phyloP scores from a whole-genome alignment of 1,284 basidiomycete species.

The Pseudozyma flocculosa region DNA sequence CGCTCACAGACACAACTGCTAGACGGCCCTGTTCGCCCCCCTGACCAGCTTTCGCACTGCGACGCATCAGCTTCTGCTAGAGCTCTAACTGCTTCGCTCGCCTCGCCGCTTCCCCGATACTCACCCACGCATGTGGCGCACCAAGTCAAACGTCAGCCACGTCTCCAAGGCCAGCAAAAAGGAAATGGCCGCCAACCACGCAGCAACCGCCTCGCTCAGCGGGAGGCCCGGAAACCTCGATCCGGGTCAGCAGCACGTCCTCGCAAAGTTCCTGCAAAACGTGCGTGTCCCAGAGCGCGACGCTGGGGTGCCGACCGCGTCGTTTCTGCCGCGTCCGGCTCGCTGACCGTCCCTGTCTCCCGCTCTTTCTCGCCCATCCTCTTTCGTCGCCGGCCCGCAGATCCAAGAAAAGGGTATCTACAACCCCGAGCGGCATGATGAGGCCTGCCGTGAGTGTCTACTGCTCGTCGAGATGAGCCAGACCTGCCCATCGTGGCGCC shows the following conservation, averaged over 20 bases:
- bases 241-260: slow-evolving; percentile 44
- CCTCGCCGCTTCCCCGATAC: neutral
- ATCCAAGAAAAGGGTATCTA: slow-evolving; percentile 51
- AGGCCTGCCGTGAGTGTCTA: slow-evolving; percentile 42
- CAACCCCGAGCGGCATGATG: slow-evolving; percentile 53
- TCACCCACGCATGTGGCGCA: slow-evolving; percentile 8
- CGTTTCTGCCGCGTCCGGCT: too few relatives aligned
- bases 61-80: too few relatives aligned
- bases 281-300: too few relatives aligned
- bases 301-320: too few relatives aligned
- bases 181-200: slow-evolving; percentile 10
- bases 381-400: slow-evolving; percentile 3
- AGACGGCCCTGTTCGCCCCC: too few relatives aligned
- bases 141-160: slow-evolving; percentile 25
- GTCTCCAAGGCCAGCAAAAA: slow-evolving; percentile 43
- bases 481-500: too few relatives aligned
- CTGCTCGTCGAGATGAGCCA: too few relatives aligned
- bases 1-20: too few relatives aligned
- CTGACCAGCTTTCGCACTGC: too few relatives aligned
- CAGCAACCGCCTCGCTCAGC: neutral
- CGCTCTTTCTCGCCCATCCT: neutral
- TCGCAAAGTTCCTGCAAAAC: slow-evolving; percentile 42
- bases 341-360: too few relatives aligned
- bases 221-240: slow-evolving; percentile 54
- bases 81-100: too few relatives aligned